Evolutionary conservation across 108 stramenopile species (phyloP), one percentile per base, ranked within the genome.

Genomic region (Craspedostauros australis): DNA sequence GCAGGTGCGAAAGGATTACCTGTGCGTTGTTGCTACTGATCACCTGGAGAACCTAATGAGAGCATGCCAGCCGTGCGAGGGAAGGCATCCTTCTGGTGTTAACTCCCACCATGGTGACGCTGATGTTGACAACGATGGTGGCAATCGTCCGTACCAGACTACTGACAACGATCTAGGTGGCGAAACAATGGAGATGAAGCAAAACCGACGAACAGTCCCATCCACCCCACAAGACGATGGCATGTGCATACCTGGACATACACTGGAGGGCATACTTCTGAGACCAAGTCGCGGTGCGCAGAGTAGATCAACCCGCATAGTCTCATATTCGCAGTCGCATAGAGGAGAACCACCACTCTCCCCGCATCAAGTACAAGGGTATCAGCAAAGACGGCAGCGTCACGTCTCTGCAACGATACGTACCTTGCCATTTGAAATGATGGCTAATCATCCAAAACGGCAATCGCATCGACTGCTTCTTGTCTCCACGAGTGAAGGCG

Each of bases 401-500:
- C 34, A 12, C 11, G 34, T 36, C 11, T 8, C 9, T 36, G 9
- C 34, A 12, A 12, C 12, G 34, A n/a, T n/a, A n/a, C n/a, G n/a
- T n/a, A n/a, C n/a, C n/a, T n/a, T n/a, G n/a, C n/a, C n/a, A n/a
- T 43, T 53, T 80, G 20, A 72, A 76, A 52, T 80, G 79, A 70
- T 47, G 62, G 26, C 61, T 50, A 18, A 44, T 26, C 19, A 55
- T 73, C n/a, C 37, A 37, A 25, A 57, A 48, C 31, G 54, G 40
- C 0, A 46, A 46, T 34, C 69, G 70, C 42, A 39, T 75, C 20
- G 32, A 11, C 18, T 73, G 18, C 42, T 89, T 0, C 54, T 52
- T 1, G 76, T 84, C 8, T 54, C 53, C 29, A 88, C 90, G 2
- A 57, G 70, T 28, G 74, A 80, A 16, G 90, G 90, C 19, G 72